Evolutionary conservation across 2,329 filamentous ascomycete species (phyloP), one percentile per base, ranked within the genome.

Genomic region (Alternaria sp.): DNA sequence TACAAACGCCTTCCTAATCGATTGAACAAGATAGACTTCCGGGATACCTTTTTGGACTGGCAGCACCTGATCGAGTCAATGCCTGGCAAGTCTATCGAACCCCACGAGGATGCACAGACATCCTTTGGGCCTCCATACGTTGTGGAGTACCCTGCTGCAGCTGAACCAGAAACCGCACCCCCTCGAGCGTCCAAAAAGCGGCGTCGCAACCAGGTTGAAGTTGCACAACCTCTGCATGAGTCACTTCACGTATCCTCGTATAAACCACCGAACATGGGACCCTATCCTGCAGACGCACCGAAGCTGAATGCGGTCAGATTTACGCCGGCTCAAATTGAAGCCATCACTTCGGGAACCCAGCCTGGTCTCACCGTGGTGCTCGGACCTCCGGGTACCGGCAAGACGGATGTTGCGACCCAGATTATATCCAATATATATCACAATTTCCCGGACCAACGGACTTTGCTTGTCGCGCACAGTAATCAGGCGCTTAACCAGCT

Each of bases 341-440:
- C 95, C 26, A 95, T 99, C 70, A 88, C 91, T 60, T 97, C 94
- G 39, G 95, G 95, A 21, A 93, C 92, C 6, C 96, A 99, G 71
- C 94, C 95, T 34, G 95, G 96, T 21, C 83, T 99, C 51, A 97
- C 94, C 1, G 86, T 99, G 46, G 90, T 99, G 67, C 92, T 99
- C 62, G 95, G 95, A 1, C 95, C 95, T 53, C 95, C 95, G 7
- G 95, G 95, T 54, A 99, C 95, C 6, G 95, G 96, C 62, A 99
- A 99, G 82, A 99, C 95, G n/a, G 95, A 99, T 78, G 95, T 99
- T 52, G 93, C 93, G 46, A 97, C 94, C 4, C 95, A 99, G 77
- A 96, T 98, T 75, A 99, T 99, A 80, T 97, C 92, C 81, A 97
- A 98, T 77, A 90, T 99, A 68, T 99, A 99, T 74, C 94, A 98